Evolutionary conservation across 192 early-diverging fungal genomes (phyloP).

Genomic region (Coemansia sp.): DNA sequence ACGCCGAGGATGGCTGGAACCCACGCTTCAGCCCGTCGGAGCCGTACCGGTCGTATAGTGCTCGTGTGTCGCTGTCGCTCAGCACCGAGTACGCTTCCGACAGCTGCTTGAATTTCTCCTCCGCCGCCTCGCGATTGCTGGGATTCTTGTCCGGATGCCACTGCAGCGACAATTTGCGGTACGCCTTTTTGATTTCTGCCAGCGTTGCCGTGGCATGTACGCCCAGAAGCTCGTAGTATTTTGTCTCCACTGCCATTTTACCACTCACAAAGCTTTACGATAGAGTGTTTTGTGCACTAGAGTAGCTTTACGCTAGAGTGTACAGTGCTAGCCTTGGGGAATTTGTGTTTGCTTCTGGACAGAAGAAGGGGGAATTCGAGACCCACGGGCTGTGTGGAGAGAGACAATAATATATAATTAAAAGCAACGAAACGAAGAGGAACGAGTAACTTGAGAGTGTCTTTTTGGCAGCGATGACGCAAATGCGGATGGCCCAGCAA

Average conservation of each 20-base stretch:
- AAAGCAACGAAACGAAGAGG: neutral
- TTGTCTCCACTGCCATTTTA: conserved; percentile 35
- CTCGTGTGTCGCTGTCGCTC: conserved; percentile 38
- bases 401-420: neutral
- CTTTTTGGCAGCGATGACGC: neutral
- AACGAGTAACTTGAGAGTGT: neutral
- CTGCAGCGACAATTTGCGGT: conserved; percentile 68
- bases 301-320: neutral
- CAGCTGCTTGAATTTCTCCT: conserved; percentile 53
- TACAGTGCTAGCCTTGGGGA: too few species aligned
- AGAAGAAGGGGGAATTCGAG: neutral
- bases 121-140: conserved; percentile 40
- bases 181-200: conserved; percentile 74
- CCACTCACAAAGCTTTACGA: neutral
- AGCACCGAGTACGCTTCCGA: conserved; percentile 56
- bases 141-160: conserved; percentile 72
- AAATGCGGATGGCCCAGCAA: neutral
- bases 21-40: conserved; percentile 41
- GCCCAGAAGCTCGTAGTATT: conserved; percentile 72
- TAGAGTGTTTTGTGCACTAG: neutral
- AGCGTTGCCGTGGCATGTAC: conserved; percentile 59
- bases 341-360: too few species aligned
- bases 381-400: neutral
- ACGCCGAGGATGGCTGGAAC: conserved; percentile 26
- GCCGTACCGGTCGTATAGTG: conserved; percentile 49